A percentile compares a stretch with the other conserved stretches of the same genome.
These are phyloP conservation scores for Cylindrodendrum hubeiense DNA, from an alignment of 2,329 filamentous ascomycete genomes.

Conservation along the genomic window DNA sequence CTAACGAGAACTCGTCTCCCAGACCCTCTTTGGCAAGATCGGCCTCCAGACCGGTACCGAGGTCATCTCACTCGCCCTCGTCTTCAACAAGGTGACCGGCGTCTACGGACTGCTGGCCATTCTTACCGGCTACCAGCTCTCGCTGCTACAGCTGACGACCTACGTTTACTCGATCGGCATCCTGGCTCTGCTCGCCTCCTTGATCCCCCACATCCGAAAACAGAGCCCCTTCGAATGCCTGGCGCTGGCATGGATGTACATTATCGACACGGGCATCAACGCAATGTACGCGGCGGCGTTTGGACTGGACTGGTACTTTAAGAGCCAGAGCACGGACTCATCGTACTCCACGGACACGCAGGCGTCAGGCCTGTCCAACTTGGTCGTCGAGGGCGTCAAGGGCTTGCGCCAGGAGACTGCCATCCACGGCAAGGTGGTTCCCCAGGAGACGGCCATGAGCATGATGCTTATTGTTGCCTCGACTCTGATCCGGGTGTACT, in stretches of 20 bases:
- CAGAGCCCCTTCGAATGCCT: conserved; percentile 85
- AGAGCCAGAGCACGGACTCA: conserved; percentile 67
- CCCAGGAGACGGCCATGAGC: conserved; percentile 77
- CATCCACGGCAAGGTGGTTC: conserved; percentile 51
- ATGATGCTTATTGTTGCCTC: conserved; percentile 81
- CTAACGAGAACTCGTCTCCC: conserved; percentile 33
- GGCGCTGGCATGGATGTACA: conserved; percentile 86
- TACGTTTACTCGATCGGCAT: conserved; percentile 88
- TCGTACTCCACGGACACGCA: conserved; percentile 40
- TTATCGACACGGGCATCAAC: conserved; percentile 86
- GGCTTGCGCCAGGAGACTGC: conserved; percentile 50
- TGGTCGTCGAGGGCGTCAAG: conserved; percentile 50
- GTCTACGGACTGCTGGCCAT: conserved; percentile 91
- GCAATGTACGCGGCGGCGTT: conserved; percentile 85
- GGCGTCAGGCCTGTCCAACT: conserved; percentile 39
- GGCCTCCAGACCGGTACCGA: conserved; percentile 89
- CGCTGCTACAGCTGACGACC: conserved; percentile 86
- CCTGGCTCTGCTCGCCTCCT: conserved; percentile 74
- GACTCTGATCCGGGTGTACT: conserved; percentile 84
- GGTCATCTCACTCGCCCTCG: conserved; percentile 83
- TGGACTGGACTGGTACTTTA: conserved; percentile 86
- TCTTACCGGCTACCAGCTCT: conserved; percentile 87
- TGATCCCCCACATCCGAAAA: conserved; percentile 84
- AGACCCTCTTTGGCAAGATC: conserved; percentile 90
- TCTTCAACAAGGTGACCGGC: conserved; percentile 93